These are phyloP conservation scores for Geum urbanum DNA, from an alignment of 306 rosid genomes.

Conservation along the genomic window DNA sequence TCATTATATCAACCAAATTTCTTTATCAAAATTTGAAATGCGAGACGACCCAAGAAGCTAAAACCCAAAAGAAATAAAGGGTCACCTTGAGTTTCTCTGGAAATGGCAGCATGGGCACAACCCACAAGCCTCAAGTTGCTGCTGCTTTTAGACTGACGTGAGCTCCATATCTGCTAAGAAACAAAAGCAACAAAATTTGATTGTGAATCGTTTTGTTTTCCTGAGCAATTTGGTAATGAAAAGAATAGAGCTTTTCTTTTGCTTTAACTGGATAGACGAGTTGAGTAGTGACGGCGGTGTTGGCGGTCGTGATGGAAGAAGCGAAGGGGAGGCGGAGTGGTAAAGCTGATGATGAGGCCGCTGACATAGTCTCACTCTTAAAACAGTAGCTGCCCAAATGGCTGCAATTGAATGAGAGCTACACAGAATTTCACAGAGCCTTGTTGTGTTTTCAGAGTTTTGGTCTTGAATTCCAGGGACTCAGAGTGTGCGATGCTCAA, in stretches of 20 bases:
- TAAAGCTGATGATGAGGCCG: slow-evolving; percentile 18
- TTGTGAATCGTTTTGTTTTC: background rate
- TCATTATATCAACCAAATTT: background rate
- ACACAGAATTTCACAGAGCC: background rate
- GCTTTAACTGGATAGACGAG: slow-evolving; percentile 29
- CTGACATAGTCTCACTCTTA: background rate
- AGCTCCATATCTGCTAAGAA: slow-evolving; percentile 20
- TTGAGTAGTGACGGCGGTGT: slow-evolving; percentile 10
- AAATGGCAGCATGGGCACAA: slow-evolving; percentile 41
- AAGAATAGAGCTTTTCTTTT: background rate
- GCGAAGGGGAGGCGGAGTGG: slow-evolving; percentile 23
- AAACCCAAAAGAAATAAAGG: background rate
- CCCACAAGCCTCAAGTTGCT: slow-evolving; percentile 36
- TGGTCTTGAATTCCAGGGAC: background rate
- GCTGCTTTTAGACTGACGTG: slow-evolving; percentile 25
- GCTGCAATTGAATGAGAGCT: background rate
- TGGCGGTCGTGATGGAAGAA: slow-evolving; percentile 20
- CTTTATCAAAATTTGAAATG: background rate
- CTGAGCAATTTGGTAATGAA: background rate
- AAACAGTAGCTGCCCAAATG: background rate
- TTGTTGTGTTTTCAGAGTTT: background rate
- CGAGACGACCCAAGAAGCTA: slow-evolving; percentile 4
- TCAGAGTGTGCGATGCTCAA: background rate
- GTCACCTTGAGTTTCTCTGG: slow-evolving; percentile 40
- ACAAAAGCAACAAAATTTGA: background rate